Evolutionary conservation across 164 flowering plant species (phyloP).

Genomic region (Cinnamomum chago): DNA sequence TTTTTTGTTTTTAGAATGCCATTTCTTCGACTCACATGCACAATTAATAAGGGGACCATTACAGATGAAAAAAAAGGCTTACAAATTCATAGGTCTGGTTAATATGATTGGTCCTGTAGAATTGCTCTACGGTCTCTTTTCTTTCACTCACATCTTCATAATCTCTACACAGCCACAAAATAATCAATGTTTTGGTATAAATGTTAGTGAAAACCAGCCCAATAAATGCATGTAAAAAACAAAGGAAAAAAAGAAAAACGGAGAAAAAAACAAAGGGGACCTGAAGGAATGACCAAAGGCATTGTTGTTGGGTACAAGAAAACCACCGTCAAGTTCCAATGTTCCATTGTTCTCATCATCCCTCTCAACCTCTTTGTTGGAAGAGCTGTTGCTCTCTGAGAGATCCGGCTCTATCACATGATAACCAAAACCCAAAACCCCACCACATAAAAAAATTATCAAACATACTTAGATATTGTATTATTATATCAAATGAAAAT

Average conservation of each 20-base stretch:
- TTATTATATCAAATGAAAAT: no score
- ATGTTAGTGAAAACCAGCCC: no score
- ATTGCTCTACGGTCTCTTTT: conserved; percentile 22
- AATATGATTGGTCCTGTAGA: conserved; percentile 28
- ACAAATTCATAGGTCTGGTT: conserved; percentile 38
- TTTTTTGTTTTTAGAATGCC: no score
- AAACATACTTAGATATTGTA: not conserved
- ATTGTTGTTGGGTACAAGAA: conserved; percentile 27
- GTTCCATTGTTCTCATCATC: conserved; percentile 3
- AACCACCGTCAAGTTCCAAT: conserved; percentile 22
- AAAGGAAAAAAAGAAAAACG: no score
- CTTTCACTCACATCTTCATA: conserved; percentile 32
- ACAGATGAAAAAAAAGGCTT: not conserved
- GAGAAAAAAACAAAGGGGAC: conserved; percentile 5
- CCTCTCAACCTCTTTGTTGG: not conserved
- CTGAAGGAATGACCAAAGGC: conserved; percentile 41
- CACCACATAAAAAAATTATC: not conserved
- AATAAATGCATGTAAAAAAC: no score
- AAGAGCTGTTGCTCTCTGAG: not conserved
- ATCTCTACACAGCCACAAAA: conserved; percentile 20
- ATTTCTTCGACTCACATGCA: no score
- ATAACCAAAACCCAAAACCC: not conserved
- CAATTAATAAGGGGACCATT: not conserved
- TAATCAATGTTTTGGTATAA: no score
- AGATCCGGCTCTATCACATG: conserved; percentile 7